Conservation (phyloP, 2,329 filamentous ascomycete species). For the Ophiobolus disseminans region DNA sequence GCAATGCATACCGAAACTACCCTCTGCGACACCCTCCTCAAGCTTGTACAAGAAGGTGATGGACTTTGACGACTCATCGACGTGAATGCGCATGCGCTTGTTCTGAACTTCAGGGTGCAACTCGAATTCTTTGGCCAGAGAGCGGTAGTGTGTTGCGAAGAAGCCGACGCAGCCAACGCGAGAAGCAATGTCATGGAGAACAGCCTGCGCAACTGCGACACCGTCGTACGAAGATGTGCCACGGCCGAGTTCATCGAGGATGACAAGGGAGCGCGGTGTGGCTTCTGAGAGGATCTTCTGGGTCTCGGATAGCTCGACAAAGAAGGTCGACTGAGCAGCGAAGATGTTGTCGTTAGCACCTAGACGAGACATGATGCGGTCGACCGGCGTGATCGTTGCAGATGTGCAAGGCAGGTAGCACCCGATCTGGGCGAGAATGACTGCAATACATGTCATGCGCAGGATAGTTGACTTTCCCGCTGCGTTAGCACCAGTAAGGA, state of each 20-base stretch:
- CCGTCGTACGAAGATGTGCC: constrained; percentile 96
- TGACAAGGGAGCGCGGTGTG: constrained; percentile 91
- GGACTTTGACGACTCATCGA: constrained; percentile 81
- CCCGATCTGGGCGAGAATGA: constrained; percentile 97
- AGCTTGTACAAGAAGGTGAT: constrained; percentile 97
- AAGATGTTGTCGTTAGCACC: constrained; percentile 99
- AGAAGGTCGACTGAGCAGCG: constrained; percentile 96
- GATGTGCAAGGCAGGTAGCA: constrained; percentile 87
- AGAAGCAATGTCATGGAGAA: constrained; percentile 93
- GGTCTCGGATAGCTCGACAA: constrained; percentile 95
- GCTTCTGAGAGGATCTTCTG: constrained; percentile 98
- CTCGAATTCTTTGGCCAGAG: constrained; percentile 87
- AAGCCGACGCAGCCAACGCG: constrained; percentile 94
- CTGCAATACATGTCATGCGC: constrained; percentile 94
- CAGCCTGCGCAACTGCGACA: constrained; percentile 93
- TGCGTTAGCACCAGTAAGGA: constrained; percentile 95
- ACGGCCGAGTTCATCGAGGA: constrained; percentile 93
- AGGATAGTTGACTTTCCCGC: constrained; percentile 97
- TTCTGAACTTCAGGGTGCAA: constrained; percentile 85
- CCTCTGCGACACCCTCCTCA: constrained; percentile 91
- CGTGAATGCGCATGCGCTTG: constrained; percentile 91
- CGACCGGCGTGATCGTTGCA: constrained; percentile 85
- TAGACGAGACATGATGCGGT: constrained; percentile 97
- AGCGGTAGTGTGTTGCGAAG: constrained; percentile 98
- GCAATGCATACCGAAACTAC: constrained; percentile 98